Base-by-base conservation (phyloP, 2,329 filamentous ascomycete species). In the Fusarium sp. region DNA sequence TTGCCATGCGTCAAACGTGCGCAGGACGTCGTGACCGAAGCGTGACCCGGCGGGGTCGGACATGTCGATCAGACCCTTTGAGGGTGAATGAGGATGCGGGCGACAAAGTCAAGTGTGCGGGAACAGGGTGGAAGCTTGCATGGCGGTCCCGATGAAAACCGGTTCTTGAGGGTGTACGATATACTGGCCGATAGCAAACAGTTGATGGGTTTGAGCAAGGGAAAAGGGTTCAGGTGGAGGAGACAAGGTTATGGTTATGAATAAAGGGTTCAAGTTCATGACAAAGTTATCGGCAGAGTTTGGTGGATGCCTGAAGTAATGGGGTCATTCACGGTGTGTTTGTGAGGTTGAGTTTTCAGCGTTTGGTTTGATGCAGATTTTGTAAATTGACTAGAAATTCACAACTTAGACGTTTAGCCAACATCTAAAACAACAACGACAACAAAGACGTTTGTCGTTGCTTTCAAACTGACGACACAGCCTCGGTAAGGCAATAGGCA, bases 1-100 rank as follows among this genome's bases (percentile, higher is more conserved):
- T 34, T 76, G 70, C 50, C 71, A 62, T 9, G 79, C 75, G 56
- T 81, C 76, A 61, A 81, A 82, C 11, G 73, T 68, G 16, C 64
- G 68, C 27, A 80, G 72, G 27, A 77, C 53, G 51, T 72, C 62
- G 25, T 75, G 65, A 16, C 75, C 77, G 50, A 74, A 71, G 53
- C 69, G 67, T 42, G 65, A 61, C 60, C 36, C 50, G 58, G 58
- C 53, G 58, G 46, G 36, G 57, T 64, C 56, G 44, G 51, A 11
- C 65, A 69, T 73, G 55, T 60, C 56, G 66, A 65, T 68, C 64
- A 58, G 31, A 23, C 42, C 58, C 46, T 53, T 33, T 44, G 53
- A 33, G 10, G 34, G 53, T 29, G 36, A 49, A 40, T 33, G 49
- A 55, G 57, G 56, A 53, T 46, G 46, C 36, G 20, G 42, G n/a